phyloP scores from a whole-genome alignment of 2,329 filamentous ascomycete species.

The Calonectria hawksworthii region DNA sequence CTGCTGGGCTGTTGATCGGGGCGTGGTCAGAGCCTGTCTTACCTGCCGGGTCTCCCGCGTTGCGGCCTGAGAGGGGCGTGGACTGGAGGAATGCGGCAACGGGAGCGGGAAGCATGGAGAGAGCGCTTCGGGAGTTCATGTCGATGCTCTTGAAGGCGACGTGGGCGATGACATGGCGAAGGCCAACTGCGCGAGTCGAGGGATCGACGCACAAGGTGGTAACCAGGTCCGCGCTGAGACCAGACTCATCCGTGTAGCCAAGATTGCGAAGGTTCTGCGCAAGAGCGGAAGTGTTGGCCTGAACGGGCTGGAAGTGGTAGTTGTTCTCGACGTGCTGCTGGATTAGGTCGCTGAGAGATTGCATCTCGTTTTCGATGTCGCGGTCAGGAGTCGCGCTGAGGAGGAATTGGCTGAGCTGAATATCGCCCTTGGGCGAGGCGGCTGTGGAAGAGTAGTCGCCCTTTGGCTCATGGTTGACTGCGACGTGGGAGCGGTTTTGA shows the following conservation, averaged over 20 bases:
- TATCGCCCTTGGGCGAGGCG: slow-evolving; percentile 25
- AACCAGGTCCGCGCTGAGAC: slow-evolving; percentile 34
- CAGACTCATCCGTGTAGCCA: slow-evolving; percentile 38
- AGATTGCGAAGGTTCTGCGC: slow-evolving; percentile 42
- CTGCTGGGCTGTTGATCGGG: neutral
- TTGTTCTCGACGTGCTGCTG: slow-evolving; percentile 57
- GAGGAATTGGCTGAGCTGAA: slow-evolving; percentile 53
- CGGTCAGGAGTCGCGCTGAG: slow-evolving; percentile 53
- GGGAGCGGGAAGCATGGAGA: slow-evolving; percentile 55
- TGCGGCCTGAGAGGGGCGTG: slow-evolving; percentile 39
- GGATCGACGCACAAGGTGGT: slow-evolving; percentile 50
- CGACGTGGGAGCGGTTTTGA: neutral
- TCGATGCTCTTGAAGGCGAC: slow-evolving; percentile 53
- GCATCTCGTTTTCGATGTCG: slow-evolving; percentile 51
- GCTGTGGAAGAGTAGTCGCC: neutral
- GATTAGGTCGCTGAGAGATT: slow-evolving; percentile 52
- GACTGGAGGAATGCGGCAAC: slow-evolving; percentile 49
- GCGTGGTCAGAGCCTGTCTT: slow-evolving; percentile 19
- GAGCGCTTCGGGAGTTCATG: slow-evolving; percentile 39
- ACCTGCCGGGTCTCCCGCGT: neutral
- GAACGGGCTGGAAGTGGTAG: slow-evolving; percentile 48
- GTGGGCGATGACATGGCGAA: slow-evolving; percentile 56
- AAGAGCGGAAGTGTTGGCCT: slow-evolving; percentile 37
- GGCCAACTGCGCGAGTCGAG: slow-evolving; percentile 47
- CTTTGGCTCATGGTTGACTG: neutral